These are phyloP conservation scores for Metschnikowia arizonensis DNA, from an alignment of 805 yeast species.

Conservation along the genomic window DNA sequence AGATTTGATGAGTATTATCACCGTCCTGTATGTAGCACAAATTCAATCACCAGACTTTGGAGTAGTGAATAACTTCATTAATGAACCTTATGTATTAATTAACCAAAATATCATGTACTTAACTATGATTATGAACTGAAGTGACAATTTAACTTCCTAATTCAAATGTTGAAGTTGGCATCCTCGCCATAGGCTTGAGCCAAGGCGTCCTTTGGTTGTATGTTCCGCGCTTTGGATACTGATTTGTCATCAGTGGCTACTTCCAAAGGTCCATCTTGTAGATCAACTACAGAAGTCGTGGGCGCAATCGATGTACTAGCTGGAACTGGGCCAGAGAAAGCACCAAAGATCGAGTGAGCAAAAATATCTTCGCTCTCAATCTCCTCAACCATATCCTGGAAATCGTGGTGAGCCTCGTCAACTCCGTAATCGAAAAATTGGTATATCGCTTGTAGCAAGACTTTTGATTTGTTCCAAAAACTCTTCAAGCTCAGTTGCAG, in stretches of 20 bases:
- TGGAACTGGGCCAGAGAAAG: slow-evolving; percentile 2
- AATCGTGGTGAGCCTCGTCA: slow-evolving; percentile 20
- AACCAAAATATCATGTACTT: neutral
- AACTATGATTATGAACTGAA: neutral
- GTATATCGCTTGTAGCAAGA: slow-evolving; percentile 27
- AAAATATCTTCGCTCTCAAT: neutral
- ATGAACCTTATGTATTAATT: neutral
- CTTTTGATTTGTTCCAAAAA: slow-evolving; percentile 2
- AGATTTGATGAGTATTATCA: neutral
- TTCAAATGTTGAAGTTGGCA: slow-evolving; percentile 1
- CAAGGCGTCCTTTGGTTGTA: neutral
- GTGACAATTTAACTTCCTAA: neutral
- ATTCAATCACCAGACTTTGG: neutral
- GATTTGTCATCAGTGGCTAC: neutral
- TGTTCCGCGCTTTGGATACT: neutral
- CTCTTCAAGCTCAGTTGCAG: neutral
- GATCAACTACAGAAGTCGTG: neutral
- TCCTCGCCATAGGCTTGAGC: slow-evolving; percentile 4
- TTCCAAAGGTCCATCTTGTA: neutral
- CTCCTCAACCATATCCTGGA: slow-evolving; percentile 10
- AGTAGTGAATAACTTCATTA: neutral
- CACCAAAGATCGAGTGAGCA: slow-evolving; percentile 1
- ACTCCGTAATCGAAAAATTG: slow-evolving; percentile 42
- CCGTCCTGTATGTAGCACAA: neutral
- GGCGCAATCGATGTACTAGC: neutral